Percentiles rank a stretch among this genome's conserved stretches.
Conservation (phyloP, 495 filamentous ascomycete species). For the Hyphodiscus hymeniophilus region DNA sequence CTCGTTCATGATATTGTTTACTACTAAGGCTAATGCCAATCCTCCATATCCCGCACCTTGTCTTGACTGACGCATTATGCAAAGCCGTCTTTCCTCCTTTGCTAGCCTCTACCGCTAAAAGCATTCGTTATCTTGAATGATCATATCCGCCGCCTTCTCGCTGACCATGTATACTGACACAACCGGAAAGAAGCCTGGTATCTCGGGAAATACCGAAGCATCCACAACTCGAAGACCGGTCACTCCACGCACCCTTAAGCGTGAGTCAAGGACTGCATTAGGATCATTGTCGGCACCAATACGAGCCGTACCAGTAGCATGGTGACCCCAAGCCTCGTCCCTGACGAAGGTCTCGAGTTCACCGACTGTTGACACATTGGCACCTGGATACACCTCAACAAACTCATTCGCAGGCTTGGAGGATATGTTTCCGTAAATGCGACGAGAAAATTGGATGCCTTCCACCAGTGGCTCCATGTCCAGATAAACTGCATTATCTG, state of each 20-base stretch:
- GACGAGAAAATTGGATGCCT: neutral
- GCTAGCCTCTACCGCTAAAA: too few relatives aligned
- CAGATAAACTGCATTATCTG: neutral
- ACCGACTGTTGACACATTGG: conserved; percentile 3
- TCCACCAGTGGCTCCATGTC: neutral
- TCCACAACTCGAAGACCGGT: neutral
- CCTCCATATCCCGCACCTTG: too few relatives aligned
- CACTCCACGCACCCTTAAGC: conserved; percentile 49
- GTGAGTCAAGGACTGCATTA: conserved; percentile 48
- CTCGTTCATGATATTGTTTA: too few relatives aligned
- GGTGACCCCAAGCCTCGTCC: conserved; percentile 49
- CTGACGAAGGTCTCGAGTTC: conserved; percentile 36
- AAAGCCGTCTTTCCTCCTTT: too few relatives aligned
- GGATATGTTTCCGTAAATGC: neutral
- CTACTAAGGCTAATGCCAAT: too few relatives aligned
- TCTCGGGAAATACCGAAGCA: conserved; percentile 29
- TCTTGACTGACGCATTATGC: too few relatives aligned
- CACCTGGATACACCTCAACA: neutral
- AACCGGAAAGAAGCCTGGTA: conserved; percentile 46
- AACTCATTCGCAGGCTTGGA: neutral
- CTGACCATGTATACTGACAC: conserved; percentile 47
- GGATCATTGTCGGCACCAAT: conserved; percentile 48
- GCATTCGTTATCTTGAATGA: too few relatives aligned
- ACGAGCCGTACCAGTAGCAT: conserved; percentile 46
- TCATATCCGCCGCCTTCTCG: conserved; percentile 52